Conservation (phyloP, 345 rosid species). For the sweet orange (Citrus sinensis) region DVS_A1.0 CM039167.1:6172001-6172500, state of each 20-base stretch:
- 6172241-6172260: neutral
- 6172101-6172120: neutral
- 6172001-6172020: constrained; percentile 99
- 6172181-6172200: neutral
- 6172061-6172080: constrained; percentile 99
- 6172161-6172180: neutral
- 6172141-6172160: neutral
- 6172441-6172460: neutral
- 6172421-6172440: constrained; percentile 20
- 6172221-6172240: neutral
- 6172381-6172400: constrained; percentile 95
- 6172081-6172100: constrained; percentile 58
- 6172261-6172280: constrained; percentile 59
- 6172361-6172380: constrained; percentile 97
- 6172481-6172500: constrained; percentile 70
- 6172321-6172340: constrained; percentile 95
- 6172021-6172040: constrained; percentile 99
- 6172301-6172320: constrained; percentile 76
- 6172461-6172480: neutral
- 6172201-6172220: neutral
- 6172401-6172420: constrained; percentile 22
- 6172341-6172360: constrained; percentile 99
- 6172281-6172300: constrained; percentile 67
- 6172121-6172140: neutral
- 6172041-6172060: constrained; percentile 98